A percentile compares a stretch with the other conserved stretches of the same genome.
These are phyloP conservation scores for Sclerospora graminicola DNA, from an alignment of 352 stramenopile species.

Conservation along the genomic window DNA sequence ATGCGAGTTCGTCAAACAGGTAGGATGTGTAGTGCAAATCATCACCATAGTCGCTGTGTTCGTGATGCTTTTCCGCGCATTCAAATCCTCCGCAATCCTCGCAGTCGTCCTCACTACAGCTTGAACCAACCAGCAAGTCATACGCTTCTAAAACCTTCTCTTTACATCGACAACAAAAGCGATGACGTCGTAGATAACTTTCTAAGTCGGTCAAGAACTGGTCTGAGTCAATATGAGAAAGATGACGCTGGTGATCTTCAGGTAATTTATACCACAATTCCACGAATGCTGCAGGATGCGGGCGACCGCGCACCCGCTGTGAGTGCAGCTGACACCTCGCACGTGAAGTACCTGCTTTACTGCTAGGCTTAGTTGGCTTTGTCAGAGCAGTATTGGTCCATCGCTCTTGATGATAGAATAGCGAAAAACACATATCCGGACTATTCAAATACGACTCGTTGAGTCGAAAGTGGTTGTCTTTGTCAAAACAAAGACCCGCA, in stretches of 20 bases:
- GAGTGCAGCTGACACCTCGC: conserved; percentile 70
- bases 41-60: conserved; percentile 63
- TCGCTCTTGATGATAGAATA: conserved; percentile 77
- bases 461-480: conserved; percentile 52
- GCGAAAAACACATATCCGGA: conserved; percentile 49
- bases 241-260: conserved; percentile 66
- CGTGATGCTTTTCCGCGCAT: conserved; percentile 64
- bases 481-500: conserved; percentile 46
- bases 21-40: conserved; percentile 82
- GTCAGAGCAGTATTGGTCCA: conserved; percentile 42
- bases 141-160: conserved; percentile 85
- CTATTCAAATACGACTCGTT: conserved; percentile 56
- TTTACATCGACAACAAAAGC: conserved; percentile 83
- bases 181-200: conserved; percentile 73
- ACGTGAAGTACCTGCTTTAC: conserved; percentile 26
- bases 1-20: conserved; percentile 80
- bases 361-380: conserved; percentile 31
- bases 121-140: conserved; percentile 76
- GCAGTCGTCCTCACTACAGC: conserved; percentile 79
- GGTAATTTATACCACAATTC: conserved; percentile 68
- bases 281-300: conserved; percentile 66
- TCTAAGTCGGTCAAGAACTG: conserved; percentile 81
- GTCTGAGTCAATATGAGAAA: conserved; percentile 81
- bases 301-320: conserved; percentile 54
- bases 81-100: conserved; percentile 76